phyloP scores from a whole-genome alignment of 2,329 filamentous ascomycete species.

The Beauveria caledonica region DNA sequence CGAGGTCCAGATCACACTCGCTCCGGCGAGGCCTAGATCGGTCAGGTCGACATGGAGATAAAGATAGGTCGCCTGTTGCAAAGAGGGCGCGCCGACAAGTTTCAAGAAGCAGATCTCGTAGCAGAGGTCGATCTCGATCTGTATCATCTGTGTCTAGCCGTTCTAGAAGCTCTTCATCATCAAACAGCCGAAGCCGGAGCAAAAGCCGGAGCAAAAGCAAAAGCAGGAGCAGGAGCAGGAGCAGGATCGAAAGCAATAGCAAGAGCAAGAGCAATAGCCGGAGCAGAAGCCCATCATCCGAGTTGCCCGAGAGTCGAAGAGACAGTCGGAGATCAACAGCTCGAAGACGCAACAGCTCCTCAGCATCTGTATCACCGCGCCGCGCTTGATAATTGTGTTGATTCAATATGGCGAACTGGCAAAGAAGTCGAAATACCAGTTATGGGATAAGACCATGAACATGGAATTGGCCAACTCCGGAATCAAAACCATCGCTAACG shows the following conservation, averaged over 20 bases:
- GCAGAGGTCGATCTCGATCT: slow-evolving; percentile 28
- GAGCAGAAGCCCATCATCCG: not conserved
- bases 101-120: slow-evolving; percentile 39
- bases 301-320: slow-evolving; percentile 15
- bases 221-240: slow-evolving; percentile 11
- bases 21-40: slow-evolving; percentile 23
- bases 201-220: slow-evolving; percentile 19
- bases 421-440: not conserved
- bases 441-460: not conserved
- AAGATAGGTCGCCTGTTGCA: slow-evolving; percentile 31
- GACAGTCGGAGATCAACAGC: slow-evolving; percentile 17
- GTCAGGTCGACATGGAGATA: slow-evolving; percentile 15
- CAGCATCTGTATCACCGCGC: slow-evolving; percentile 37
- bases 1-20: slow-evolving; percentile 24
- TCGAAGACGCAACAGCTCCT: slow-evolving; percentile 43
- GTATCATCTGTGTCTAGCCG: slow-evolving; percentile 29
- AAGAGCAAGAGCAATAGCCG: slow-evolving; percentile 10
- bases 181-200: slow-evolving; percentile 27
- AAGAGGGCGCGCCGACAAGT: slow-evolving; percentile 45
- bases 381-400: not conserved
- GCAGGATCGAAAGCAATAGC: slow-evolving; percentile 11
- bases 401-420: not conserved
- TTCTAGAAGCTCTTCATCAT: slow-evolving; percentile 33
- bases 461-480: not conserved
- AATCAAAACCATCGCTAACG: not conserved